These are phyloP conservation scores for Talaromyces sp. DNA, from an alignment of 2,329 filamentous ascomycete genomes.

Conservation along the genomic window DNA sequence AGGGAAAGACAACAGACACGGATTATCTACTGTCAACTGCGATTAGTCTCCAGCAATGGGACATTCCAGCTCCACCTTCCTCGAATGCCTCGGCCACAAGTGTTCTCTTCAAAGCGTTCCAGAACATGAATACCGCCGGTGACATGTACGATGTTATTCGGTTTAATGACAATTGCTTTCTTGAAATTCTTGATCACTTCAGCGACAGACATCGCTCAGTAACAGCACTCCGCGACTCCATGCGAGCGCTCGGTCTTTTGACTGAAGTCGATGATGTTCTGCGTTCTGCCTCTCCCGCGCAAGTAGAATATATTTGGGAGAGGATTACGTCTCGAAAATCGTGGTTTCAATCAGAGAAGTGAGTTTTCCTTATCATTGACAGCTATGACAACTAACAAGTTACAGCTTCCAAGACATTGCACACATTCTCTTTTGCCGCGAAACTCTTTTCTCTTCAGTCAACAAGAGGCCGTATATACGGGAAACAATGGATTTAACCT, in stretches of 20 bases:
- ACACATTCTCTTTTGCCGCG: conserved; percentile 74
- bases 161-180: conserved; percentile 58
- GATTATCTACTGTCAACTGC: conserved; percentile 75
- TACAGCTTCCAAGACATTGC: conserved; percentile 58
- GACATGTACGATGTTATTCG: conserved; percentile 50
- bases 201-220: conserved; percentile 31
- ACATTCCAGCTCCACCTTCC: conserved; percentile 65
- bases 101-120: conserved; percentile 73
- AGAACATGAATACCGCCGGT: conserved; percentile 66
- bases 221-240: conserved; percentile 50
- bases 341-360: conserved; percentile 83
- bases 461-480: conserved; percentile 64
- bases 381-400: neutral
- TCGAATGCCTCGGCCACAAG: conserved; percentile 59
- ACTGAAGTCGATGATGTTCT: conserved; percentile 78
- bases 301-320: conserved; percentile 58
- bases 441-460: conserved; percentile 75
- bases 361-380: conserved; percentile 14
- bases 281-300: conserved; percentile 52
- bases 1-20: conserved; percentile 46
- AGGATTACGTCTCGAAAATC: conserved; percentile 60
- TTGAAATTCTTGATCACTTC: conserved; percentile 41
- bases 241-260: conserved; percentile 64
- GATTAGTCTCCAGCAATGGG: conserved; percentile 83
- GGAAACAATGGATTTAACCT: conserved; percentile 55